phyloP scores from a whole-genome alignment of 495 filamentous ascomycete genomes.

The Zalerion maritima region DNA sequence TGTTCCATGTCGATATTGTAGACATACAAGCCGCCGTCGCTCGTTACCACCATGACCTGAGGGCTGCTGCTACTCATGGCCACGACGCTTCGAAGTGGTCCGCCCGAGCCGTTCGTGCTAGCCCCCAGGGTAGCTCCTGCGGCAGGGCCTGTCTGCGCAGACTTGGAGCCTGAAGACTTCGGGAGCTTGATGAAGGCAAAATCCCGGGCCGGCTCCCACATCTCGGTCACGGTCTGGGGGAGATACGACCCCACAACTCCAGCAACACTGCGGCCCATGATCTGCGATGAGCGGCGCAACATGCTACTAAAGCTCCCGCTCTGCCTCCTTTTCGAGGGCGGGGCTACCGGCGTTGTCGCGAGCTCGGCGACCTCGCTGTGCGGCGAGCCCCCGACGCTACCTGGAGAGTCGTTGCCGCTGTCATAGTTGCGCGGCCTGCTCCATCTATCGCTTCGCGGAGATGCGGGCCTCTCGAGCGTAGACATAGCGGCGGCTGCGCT shows the following conservation, averaged over 20 bases:
- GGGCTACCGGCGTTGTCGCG: slow-evolving; percentile 28
- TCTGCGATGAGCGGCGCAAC: slow-evolving; percentile 90
- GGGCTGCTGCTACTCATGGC: slow-evolving; percentile 88
- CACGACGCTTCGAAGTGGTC: slow-evolving; percentile 66
- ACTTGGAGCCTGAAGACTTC: slow-evolving; percentile 29
- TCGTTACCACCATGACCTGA: slow-evolving; percentile 96
- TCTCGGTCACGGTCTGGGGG: slow-evolving; percentile 81
- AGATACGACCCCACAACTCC: slow-evolving; percentile 83
- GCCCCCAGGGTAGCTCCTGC: slow-evolving; percentile 17
- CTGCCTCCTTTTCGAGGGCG: slow-evolving; percentile 32
- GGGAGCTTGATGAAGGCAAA: slow-evolving; percentile 94
- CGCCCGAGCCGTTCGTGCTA: slow-evolving; percentile 7
- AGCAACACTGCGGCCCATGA: slow-evolving; percentile 79
- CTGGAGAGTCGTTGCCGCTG: slow-evolving; percentile 29
- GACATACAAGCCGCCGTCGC: slow-evolving; percentile 86
- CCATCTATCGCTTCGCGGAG: slow-evolving; percentile 31
- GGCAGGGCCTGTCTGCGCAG: slow-evolving; percentile 17
- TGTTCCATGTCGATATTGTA: slow-evolving; percentile 90
- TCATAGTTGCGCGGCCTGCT: slow-evolving; percentile 33
- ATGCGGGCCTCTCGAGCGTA: slow-evolving; percentile 9
- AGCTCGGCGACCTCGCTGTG: slow-evolving; percentile 26
- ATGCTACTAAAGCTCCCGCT: slow-evolving; percentile 68
- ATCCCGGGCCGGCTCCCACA: slow-evolving; percentile 91
- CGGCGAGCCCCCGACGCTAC: slow-evolving; percentile 27
- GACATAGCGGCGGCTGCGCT: slow-evolving; percentile 4